phyloP scores from a whole-genome alignment of 306 rosid species.

The Hippophae gyantsensis region DNA sequence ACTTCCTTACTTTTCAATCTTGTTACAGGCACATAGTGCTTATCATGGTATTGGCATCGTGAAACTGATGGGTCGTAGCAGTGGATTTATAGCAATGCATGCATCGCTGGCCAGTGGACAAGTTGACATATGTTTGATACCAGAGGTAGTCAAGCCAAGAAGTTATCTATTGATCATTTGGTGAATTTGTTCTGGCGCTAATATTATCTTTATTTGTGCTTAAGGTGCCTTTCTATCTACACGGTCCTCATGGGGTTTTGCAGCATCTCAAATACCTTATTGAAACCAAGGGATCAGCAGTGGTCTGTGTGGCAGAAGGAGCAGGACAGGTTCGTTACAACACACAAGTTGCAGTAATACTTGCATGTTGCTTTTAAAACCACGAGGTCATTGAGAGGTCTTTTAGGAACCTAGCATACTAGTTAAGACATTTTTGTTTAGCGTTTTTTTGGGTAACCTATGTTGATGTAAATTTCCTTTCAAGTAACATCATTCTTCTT shows the following conservation, averaged over 20 bases:
- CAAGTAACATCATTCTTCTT: conserved; percentile 1
- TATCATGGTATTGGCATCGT: conserved; percentile 93
- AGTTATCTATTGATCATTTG: conserved; percentile 14
- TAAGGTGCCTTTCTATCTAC: conserved; percentile 66
- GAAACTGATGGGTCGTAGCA: conserved; percentile 98
- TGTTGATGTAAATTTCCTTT: too few relatives aligned
- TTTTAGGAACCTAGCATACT: too few relatives aligned
- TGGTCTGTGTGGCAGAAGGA: conserved; percentile 91
- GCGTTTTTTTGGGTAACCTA: too few relatives aligned
- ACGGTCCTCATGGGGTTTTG: conserved; percentile 84
- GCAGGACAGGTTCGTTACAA: conserved; percentile 76
- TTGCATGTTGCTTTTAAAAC: not conserved
- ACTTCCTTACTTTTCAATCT: conserved; percentile 16
- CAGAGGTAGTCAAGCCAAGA: conserved; percentile 57
- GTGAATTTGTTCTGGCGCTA: not conserved
- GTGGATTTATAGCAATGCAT: conserved; percentile 98
- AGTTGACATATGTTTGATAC: conserved; percentile 85
- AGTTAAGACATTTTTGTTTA: too few relatives aligned
- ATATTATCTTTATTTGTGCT: conserved; percentile 23
- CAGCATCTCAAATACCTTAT: conserved; percentile 76
- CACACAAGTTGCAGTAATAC: not conserved
- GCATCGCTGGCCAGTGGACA: conserved; percentile 95
- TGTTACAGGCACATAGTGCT: conserved; percentile 86
- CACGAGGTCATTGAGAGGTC: not conserved
- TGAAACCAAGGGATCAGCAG: conserved; percentile 93